Evolutionary conservation across 2,329 filamentous ascomycete genomes (phyloP), one percentile per base, ranked within the genome.

Genomic region (Diaporthe vexans): DNA sequence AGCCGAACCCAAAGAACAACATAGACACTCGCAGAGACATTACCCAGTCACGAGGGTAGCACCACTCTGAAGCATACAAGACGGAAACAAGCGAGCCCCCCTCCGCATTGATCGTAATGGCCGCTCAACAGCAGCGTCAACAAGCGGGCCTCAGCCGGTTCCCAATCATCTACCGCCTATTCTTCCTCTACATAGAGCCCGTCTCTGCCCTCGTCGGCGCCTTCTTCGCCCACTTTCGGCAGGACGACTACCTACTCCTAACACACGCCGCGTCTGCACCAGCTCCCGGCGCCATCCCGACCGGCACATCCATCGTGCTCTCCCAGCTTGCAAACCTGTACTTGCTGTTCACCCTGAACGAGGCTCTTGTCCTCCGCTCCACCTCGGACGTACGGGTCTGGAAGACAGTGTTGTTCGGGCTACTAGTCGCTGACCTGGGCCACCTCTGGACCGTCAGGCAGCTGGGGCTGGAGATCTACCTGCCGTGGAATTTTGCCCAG

Each of bases 281-380:
- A 74, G 76, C 84, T 76, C 71, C 81, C 37, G 78, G 82, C 73
- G 70, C 79, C 79, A 82, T 92, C 9, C 90, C 93, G 1, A 83
- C 88, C 48, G 88, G 87, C 54, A 93, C 92, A 1, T 88, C 90
- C 13, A 90, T 95, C 74, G 91, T 91, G 54, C 86, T 95, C 78
- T 91, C 91, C 24, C 94, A 96, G 84, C 88, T 96, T 43, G 93
- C 92, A 57, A 95, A 95, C 82, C 86, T 95, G 76, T 96, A 95
- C 84, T 82, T 95, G 52, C 89, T 94, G 74, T 94, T 95, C 82
- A 91, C 93, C 72, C 83, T 96, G 79, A 94, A 93, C 84, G 94
- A 97, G 84, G 93, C 93, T 2, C 83, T 95, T 33, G 91, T 96
- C 17, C 87, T 96, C 77, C 91, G 94, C 56, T 87, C 89, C 21